Conservation (phyloP, 352 stramenopile species). For the Phytophthora pseudosyringae region DNA sequence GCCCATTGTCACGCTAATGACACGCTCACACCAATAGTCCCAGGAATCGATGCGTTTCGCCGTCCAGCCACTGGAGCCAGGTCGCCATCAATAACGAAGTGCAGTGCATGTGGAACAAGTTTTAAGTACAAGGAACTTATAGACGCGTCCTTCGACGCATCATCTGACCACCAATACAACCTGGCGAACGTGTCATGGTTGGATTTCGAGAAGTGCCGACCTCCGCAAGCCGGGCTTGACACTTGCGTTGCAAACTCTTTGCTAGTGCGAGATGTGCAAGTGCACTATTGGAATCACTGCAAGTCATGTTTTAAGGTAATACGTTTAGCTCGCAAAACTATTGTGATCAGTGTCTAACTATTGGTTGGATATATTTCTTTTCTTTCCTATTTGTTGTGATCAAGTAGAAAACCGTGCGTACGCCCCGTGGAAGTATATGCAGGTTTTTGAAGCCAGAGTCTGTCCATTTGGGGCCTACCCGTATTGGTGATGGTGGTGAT, state of each 20-base stretch:
- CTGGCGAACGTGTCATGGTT: neutral
- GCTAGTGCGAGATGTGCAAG: slow-evolving; percentile 17
- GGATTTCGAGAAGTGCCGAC: slow-evolving; percentile 14
- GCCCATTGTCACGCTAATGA: neutral
- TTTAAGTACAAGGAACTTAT: slow-evolving; percentile 10
- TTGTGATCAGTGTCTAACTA: neutral
- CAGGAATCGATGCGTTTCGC: slow-evolving; percentile 13
- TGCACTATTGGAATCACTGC: slow-evolving; percentile 23
- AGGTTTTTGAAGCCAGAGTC: slow-evolving; percentile 33
- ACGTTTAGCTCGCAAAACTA: no score
- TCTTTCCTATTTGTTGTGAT: no score
- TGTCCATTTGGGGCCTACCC: neutral
- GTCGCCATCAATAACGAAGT: neutral
- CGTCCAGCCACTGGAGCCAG: neutral
- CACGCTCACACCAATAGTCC: neutral
- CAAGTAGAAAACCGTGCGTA: slow-evolving; percentile 17
- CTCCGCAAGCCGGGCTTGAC: neutral
- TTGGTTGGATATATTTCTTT: no score
- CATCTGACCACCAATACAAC: neutral
- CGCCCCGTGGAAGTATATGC: slow-evolving; percentile 18
- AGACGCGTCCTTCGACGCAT: neutral
- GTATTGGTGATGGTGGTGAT: neutral
- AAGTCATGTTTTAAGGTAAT: slow-evolving; percentile 29
- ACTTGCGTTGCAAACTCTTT: neutral
- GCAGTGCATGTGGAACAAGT: neutral